Evolutionary conservation across 1,284 basidiomycete genomes (phyloP), one percentile per base, ranked within the genome.

Genomic region (Trametes sp.): DNA sequence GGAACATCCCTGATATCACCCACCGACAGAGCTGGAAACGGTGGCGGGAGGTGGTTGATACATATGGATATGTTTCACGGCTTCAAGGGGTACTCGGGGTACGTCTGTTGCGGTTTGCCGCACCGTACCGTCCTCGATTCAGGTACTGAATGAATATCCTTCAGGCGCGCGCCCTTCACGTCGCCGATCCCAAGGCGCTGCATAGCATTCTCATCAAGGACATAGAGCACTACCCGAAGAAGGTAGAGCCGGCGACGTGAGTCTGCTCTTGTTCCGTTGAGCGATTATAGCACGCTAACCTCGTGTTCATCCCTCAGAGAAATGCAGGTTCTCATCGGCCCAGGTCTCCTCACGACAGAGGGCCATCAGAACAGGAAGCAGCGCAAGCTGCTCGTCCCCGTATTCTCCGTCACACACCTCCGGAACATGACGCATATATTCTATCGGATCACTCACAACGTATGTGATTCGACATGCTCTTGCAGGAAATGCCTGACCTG

Each of bases 151-250:
- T 26, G 4, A 46, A 26, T 13, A 16, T 23, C 4, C 45, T 41
- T n/a, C 48, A 65, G 63, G 13, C 11, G n/a, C 48, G 44, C 19
- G 24, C 63, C 2, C n/a, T 72, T 11, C 61, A 62, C 41, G 45
- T 65, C 6, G 67, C 60, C 29, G 70, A 72, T 57, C 77, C 80
- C 0, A 74, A 74, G 57, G 77, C 79, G 0, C 54, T 81, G 46
- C 72, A 81, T 48, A 72, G 76, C 50, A 74, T 81, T 24, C 33
- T 81, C 13, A 71, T 81, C 55, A 80, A 81, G 70, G 80, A 74
- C 65, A 74, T 67, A 1, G 64, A 66, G 38, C 19, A 48, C 7
- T 65, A 54, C 45, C 60, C 63, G 3, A 65, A 62, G 33, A 42
- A 36, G 16, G 14, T 42, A 0, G 28, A 50, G 2, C 57, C 53